Conservation (phyloP, 2,329 filamentous ascomycete genomes). For the Trichoderma asperellum region DNA sequence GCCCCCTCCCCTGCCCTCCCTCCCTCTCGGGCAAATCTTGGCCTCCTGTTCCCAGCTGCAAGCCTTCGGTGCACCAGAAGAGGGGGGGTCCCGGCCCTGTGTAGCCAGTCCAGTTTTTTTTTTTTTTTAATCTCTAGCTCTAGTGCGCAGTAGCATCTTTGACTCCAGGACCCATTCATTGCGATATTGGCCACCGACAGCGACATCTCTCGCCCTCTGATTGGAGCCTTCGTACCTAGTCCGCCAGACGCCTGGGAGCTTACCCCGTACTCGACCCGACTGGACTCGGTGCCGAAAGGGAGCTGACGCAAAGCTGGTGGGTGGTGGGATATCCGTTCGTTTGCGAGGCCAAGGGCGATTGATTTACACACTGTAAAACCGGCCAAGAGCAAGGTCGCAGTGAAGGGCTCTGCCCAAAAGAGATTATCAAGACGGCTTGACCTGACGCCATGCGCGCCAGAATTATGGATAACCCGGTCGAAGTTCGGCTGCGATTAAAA, state of each 20-base stretch:
- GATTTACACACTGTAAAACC: background rate
- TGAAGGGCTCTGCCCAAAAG: background rate
- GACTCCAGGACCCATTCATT: background rate
- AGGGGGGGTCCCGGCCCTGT: conserved; percentile 5
- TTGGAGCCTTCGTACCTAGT: conserved; percentile 6
- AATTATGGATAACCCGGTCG: background rate
- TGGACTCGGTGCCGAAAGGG: background rate
- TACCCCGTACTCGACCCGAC: background rate
- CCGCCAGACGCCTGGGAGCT: background rate
- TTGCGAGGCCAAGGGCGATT: background rate
- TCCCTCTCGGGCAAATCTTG: background rate
- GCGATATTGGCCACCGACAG: conserved; percentile 2
- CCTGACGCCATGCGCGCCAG: background rate
- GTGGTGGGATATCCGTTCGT: background rate
- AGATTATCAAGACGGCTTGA: background rate
- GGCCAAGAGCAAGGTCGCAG: too few relatives aligned
- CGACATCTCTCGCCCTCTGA: background rate
- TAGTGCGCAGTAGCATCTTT: background rate
- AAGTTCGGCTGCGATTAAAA: background rate
- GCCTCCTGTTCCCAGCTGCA: conserved; percentile 16
- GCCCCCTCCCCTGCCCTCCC: background rate
- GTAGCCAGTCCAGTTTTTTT: background rate
- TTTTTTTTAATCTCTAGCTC: background rate
- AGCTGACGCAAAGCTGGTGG: background rate
- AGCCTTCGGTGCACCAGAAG: conserved; percentile 15